Evolutionary conservation across 371 early-diverging fungal species (phyloP), one percentile per base, ranked within the genome.

Genomic region (Rhizopus sp.): DNA sequence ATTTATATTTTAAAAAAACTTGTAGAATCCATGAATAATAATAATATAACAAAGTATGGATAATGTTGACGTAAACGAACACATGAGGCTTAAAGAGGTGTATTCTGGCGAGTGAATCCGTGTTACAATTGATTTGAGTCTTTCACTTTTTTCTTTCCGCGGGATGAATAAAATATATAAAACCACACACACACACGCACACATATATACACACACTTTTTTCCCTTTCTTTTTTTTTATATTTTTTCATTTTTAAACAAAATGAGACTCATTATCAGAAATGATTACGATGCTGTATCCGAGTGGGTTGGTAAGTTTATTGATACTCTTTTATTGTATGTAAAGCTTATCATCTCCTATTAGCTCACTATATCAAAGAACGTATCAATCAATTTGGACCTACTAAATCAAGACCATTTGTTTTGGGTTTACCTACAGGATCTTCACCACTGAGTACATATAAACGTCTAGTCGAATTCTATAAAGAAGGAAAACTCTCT

Each of bases 341-440:
- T 7, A 7, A 29, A 42, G 49, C 40, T 39, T 2, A 37, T 37
- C 13, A 37, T 7, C 29, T 7, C 29, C 37, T 50, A 13, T 33
- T 72, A 85, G 92, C 93, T 33, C 80, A 88, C 68, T 93, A 93
- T 71, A 86, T 92, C 53, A 84, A 84, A 47, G 85, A 88, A 65
- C 87, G 93, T 53, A 90, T 93, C 65, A 80, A 83, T 54, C 86
- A 88, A 63, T 93, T 91, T 62, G 78, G 77, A 16, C 93, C 94
- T 10, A 83, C 91, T 10, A 70, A 80, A 31, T 80, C 84, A 47
- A 74, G 88, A 53, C 93, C 92, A 0, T 93, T 93, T 70, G 93
- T 92, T 16, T 77, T 93, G 23, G 94, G 94, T 15, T 82, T 93
- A 13, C 93, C 93, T 45, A 91, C 93, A 0, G 93, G 93, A 17